phyloP scores from a whole-genome alignment of 345 rosid genomes.

The Carallia brachiata region DNA sequence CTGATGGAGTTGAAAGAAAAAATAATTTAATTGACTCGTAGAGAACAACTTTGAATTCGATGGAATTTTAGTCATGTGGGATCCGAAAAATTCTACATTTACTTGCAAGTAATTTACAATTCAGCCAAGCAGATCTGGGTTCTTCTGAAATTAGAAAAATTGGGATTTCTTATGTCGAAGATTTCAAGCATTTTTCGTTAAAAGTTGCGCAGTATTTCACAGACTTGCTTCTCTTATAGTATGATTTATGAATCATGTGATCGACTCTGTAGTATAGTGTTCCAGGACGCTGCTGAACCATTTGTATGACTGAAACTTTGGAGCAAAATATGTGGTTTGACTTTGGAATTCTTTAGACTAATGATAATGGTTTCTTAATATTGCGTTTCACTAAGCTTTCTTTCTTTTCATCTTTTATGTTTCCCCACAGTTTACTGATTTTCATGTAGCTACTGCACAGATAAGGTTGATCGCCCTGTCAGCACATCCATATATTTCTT shows the following conservation, averaged over 20 bases:
- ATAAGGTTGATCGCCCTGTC: constrained; percentile 62
- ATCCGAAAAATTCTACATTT: background rate
- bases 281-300: background rate
- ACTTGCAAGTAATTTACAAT: background rate
- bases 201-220: background rate
- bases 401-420: background rate
- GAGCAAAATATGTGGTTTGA: background rate
- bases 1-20: too few species aligned
- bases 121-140: background rate
- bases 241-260: background rate
- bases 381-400: background rate
- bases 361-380: background rate
- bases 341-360: background rate
- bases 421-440: background rate
- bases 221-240: too few species aligned
- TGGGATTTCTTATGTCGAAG: background rate
- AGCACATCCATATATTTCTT: constrained; percentile 76
- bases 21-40: too few species aligned
- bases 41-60: background rate
- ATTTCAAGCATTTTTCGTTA: background rate
- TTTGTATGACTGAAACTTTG: background rate
- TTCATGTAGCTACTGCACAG: constrained; percentile 30
- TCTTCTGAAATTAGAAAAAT: background rate
- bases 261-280: background rate
- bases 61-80: background rate